phyloP scores from a whole-genome alignment of 768 basidiomycete genomes.

The Pleurotus sapidus region DNA sequence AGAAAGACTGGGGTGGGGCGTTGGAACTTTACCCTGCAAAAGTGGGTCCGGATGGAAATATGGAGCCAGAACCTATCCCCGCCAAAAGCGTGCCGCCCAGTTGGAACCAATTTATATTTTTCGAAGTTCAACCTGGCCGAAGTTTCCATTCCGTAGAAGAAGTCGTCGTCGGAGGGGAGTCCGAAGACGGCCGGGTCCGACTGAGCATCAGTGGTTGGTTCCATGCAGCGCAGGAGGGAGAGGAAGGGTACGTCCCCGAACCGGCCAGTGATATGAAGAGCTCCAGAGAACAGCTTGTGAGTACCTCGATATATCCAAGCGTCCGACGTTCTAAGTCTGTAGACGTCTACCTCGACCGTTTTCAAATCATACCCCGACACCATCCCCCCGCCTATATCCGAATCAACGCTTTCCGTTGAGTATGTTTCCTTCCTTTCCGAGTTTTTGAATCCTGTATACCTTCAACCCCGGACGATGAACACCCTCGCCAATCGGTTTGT shows the following conservation, averaged over 20 bases:
- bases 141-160: constrained; percentile 98
- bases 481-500: constrained; percentile 79
- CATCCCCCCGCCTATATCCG: constrained; percentile 47
- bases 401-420: constrained; percentile 49
- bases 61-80: constrained; percentile 68
- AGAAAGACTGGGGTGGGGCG: constrained; percentile 88
- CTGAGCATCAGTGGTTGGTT: constrained; percentile 97
- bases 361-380: constrained; percentile 54
- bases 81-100: constrained; percentile 69
- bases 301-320: constrained; percentile 25
- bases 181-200: constrained; percentile 65
- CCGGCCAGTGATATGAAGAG: constrained; percentile 53
- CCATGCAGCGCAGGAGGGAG: constrained; percentile 87
- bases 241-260: constrained; percentile 77
- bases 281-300: constrained; percentile 90
- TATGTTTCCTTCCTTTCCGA: constrained; percentile 73
- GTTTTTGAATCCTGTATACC: constrained; percentile 89
- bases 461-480: constrained; percentile 77
- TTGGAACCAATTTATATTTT: constrained; percentile 89
- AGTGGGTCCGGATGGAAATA: constrained; percentile 54
- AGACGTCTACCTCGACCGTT: constrained; percentile 62
- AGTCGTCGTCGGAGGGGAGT: constrained; percentile 78
- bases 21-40: constrained; percentile 88
- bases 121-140: constrained; percentile 89
- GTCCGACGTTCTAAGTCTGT: constrained; percentile 9